Percentiles rank a stretch among this genome's conserved stretches.
Evolutionary conservation across 768 basidiomycete species (phyloP).

Genomic region (Hypsizygus marmoreus): DNA sequence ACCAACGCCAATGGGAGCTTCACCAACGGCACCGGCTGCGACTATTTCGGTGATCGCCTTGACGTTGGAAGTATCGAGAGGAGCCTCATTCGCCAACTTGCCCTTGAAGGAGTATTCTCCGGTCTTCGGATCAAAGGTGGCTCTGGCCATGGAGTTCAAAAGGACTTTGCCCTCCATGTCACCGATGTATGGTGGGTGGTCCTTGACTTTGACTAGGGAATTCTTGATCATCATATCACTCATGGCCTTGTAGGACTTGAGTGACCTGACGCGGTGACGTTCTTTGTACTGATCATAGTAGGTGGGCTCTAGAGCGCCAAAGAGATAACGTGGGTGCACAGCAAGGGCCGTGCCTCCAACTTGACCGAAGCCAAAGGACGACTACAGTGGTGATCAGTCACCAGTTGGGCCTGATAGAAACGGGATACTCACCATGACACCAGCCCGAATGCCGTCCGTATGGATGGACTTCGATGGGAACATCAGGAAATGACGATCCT

Average conservation of each 20-base stretch:
- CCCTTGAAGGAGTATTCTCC: constrained; percentile 82
- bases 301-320: constrained; percentile 80
- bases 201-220: constrained; percentile 93
- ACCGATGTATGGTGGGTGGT: constrained; percentile 81
- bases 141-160: constrained; percentile 91
- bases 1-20: constrained; percentile 71
- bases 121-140: constrained; percentile 77
- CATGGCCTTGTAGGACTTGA: constrained; percentile 86
- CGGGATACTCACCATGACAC: constrained; percentile 69
- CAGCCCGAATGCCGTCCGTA: constrained; percentile 89
- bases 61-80: constrained; percentile 68
- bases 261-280: constrained; percentile 65
- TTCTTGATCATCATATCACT: constrained; percentile 95
- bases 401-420: not conserved
- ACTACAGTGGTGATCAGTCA: constrained; percentile 44
- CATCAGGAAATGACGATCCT: constrained; percentile 86
- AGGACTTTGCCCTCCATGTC: constrained; percentile 88
- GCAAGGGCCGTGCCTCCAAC: constrained; percentile 92
- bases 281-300: constrained; percentile 75
- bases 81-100: constrained; percentile 53
- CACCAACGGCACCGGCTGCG: constrained; percentile 31
- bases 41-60: constrained; percentile 61
- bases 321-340: constrained; percentile 88
- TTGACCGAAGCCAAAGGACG: constrained; percentile 98
- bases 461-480: constrained; percentile 97